Percentiles rank a stretch among this genome's conserved stretches.
phyloP scores from a whole-genome alignment of 2,329 filamentous ascomycete species.

The Fusarium circinatum region DNA sequence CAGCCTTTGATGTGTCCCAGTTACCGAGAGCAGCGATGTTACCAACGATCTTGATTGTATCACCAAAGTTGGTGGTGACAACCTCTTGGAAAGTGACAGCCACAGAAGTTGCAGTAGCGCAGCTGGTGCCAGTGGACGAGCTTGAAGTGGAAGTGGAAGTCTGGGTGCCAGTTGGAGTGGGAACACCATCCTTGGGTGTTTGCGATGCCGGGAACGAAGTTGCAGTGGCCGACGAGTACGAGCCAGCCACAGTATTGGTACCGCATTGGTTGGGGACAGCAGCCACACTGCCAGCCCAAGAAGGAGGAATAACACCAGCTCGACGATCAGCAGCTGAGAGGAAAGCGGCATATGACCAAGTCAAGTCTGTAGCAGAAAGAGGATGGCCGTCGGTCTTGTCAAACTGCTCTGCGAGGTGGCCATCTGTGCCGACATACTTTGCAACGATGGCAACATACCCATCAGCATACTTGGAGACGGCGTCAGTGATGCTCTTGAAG shows the following conservation, averaged over 20 bases:
- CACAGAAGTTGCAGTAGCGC: slow-evolving; percentile 57
- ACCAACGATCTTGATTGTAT: slow-evolving; percentile 74
- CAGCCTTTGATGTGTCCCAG: slow-evolving; percentile 67
- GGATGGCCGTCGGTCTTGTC: slow-evolving; percentile 62
- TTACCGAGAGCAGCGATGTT: slow-evolving; percentile 67
- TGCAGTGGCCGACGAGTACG: slow-evolving; percentile 61
- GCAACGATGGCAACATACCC: slow-evolving; percentile 71
- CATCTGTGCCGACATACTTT: slow-evolving; percentile 69
- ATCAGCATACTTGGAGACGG: slow-evolving; percentile 68
- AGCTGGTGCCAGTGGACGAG: slow-evolving; percentile 49
- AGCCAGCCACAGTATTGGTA: slow-evolving; percentile 58
- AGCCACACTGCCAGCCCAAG: slow-evolving; percentile 62
- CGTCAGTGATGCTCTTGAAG: slow-evolving; percentile 66
- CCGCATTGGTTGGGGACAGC: slow-evolving; percentile 61
- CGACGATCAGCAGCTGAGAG: slow-evolving; percentile 70
- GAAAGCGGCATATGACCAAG: slow-evolving; percentile 79
- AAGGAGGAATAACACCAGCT: slow-evolving; percentile 63
- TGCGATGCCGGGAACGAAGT: slow-evolving; percentile 61
- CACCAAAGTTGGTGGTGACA: slow-evolving; percentile 67
- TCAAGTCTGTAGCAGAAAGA: slow-evolving; percentile 73
- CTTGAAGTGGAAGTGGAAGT: slow-evolving; percentile 41
- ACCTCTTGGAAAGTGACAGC: slow-evolving; percentile 71
- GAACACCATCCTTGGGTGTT: slow-evolving; percentile 53
- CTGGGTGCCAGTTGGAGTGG: slow-evolving; percentile 45
- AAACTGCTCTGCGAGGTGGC: slow-evolving; percentile 76